Evolutionary conservation across 2,329 filamentous ascomycete species (phyloP).

Genomic region (Colletotrichum musicola): DNA sequence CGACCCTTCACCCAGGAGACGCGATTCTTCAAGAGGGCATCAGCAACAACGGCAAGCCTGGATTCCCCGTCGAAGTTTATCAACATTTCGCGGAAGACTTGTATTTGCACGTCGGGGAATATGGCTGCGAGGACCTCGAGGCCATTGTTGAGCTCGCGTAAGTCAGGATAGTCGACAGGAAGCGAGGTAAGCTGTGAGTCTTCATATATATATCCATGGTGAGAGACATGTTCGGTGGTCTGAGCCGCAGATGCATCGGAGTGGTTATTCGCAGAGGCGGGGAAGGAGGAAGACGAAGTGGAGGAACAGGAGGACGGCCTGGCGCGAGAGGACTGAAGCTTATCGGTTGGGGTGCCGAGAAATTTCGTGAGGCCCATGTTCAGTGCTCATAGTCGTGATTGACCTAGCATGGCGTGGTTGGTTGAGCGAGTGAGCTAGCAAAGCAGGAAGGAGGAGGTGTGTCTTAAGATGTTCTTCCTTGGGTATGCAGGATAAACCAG

Average conservation of each 20-base stretch:
- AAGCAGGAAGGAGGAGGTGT: too few species aligned
- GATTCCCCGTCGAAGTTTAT: slow-evolving; percentile 81
- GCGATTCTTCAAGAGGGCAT: slow-evolving; percentile 80
- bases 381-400: slow-evolving; percentile 34
- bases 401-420: slow-evolving; percentile 22
- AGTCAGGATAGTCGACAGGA: slow-evolving; percentile 68
- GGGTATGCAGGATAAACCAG: too few species aligned
- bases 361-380: slow-evolving; percentile 39
- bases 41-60: slow-evolving; percentile 80
- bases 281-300: neutral
- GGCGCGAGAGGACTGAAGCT: slow-evolving; percentile 14
- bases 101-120: slow-evolving; percentile 84
- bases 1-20: slow-evolving; percentile 78
- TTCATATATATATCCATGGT: slow-evolving; percentile 65
- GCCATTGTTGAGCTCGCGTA: slow-evolving; percentile 77
- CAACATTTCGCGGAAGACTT: slow-evolving; percentile 87
- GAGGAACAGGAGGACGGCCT: slow-evolving; percentile 2
- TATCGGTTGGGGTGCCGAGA: slow-evolving; percentile 39
- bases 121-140: slow-evolving; percentile 77
- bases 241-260: slow-evolving; percentile 33
- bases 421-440: too few species aligned
- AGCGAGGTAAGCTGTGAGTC: slow-evolving; percentile 65
- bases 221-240: slow-evolving; percentile 46
- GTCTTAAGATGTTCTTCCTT: too few species aligned
- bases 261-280: slow-evolving; percentile 13